A percentile compares a stretch with the other conserved stretches of the same genome.
Evolutionary conservation across 148 eudicot genomes (phyloP).

Genomic region (Fagopyrum homotropicum): DNA sequence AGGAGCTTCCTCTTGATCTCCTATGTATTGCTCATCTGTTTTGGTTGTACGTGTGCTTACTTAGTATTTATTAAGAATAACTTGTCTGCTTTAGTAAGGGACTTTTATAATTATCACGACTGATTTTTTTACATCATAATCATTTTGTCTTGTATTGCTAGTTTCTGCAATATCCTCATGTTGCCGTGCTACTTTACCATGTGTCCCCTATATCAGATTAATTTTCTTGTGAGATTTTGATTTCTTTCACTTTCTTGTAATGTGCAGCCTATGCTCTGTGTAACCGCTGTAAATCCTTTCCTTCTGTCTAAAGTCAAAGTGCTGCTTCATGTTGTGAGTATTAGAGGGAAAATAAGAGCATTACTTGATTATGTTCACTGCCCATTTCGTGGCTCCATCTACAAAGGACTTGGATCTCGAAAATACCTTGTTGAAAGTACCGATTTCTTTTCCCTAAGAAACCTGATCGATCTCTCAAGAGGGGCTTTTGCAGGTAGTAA

Average conservation of each 20-base stretch:
- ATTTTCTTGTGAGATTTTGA: not conserved
- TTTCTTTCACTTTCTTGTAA: constrained; percentile 9
- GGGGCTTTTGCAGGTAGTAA: constrained; percentile 89
- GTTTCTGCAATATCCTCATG: not conserved
- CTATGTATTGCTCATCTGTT: not conserved
- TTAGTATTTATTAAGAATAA: not conserved
- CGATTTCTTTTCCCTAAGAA: constrained; percentile 88
- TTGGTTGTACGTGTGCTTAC: not conserved
- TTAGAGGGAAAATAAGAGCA: constrained; percentile 68
- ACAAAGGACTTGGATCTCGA: constrained; percentile 77
- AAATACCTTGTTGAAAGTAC: constrained; percentile 90
- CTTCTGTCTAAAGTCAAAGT: constrained; percentile 78
- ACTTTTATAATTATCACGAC: not conserved
- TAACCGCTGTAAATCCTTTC: constrained; percentile 83
- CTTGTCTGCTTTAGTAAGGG: not conserved
- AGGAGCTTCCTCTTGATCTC: not conserved
- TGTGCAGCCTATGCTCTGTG: constrained; percentile 98
- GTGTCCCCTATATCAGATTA: not conserved
- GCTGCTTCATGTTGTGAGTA: constrained; percentile 58
- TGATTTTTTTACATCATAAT: not conserved
- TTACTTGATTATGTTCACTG: constrained; percentile 84
- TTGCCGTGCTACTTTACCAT: not conserved
- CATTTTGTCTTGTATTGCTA: not conserved
- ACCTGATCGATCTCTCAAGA: constrained; percentile 86
- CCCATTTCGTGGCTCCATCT: constrained; percentile 75